Percentiles rank a stretch among this genome's conserved stretches.
Conservation (phyloP, 2,329 filamentous ascomycete species). For the Atkinsonella texensis region DNA sequence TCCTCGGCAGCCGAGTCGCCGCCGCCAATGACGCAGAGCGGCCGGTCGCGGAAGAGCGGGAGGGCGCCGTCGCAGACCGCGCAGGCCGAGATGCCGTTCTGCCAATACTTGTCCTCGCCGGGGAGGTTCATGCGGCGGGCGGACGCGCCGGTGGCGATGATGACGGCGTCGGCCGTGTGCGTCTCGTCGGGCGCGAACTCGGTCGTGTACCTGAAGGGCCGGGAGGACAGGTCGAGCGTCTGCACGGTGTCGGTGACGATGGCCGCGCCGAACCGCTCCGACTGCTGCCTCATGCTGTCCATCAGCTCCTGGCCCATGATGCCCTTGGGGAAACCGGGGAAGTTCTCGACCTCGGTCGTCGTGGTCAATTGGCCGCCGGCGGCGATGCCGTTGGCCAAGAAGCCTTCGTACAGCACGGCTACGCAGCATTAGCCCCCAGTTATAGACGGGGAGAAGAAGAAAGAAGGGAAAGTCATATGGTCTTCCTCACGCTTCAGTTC, state of each 20-base stretch:
- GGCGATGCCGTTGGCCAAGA: conserved; percentile 93
- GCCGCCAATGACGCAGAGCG: conserved; percentile 87
- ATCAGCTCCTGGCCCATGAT: conserved; percentile 84
- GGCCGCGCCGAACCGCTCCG: conserved; percentile 80
- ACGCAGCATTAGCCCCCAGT: not conserved
- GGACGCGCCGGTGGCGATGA: conserved; percentile 91
- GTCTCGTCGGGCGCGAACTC: conserved; percentile 76
- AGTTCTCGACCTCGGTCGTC: conserved; percentile 98
- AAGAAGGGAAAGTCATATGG: conserved; percentile 5
- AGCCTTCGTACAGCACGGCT: conserved; percentile 92
- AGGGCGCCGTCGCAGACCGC: conserved; percentile 96
- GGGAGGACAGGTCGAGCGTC: conserved; percentile 69
- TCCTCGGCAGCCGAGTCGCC: conserved; percentile 96
- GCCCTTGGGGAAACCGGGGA: conserved; percentile 81
- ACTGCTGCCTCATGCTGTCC: conserved; percentile 92
- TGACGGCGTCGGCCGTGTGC: conserved; percentile 82
- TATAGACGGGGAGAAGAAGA: not conserved
- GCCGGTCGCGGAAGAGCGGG: conserved; percentile 95
- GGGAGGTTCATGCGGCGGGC: conserved; percentile 70
- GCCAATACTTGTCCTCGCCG: conserved; percentile 95
- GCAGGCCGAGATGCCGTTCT: conserved; percentile 90
- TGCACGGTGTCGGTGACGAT: conserved; percentile 89
- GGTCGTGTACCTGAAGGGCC: conserved; percentile 88
- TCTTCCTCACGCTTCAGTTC: conserved; percentile 63
- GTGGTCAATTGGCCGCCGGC: conserved; percentile 95